phyloP scores from a whole-genome alignment of 306 rosid genomes.

The Corylus avellana region DNA sequence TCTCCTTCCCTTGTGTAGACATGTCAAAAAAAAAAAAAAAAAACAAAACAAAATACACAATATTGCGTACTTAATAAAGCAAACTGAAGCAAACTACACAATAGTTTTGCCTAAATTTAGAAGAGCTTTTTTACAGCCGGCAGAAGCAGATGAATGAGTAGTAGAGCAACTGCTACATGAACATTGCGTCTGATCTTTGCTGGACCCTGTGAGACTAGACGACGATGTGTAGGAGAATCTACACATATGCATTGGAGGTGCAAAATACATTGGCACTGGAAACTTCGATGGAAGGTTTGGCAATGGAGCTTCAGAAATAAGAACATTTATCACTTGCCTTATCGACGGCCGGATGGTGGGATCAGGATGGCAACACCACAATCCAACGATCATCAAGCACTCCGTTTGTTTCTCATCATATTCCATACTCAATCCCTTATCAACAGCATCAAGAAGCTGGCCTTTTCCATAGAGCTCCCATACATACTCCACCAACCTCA shows the following conservation, averaged over 20 bases:
- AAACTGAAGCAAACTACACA: background rate
- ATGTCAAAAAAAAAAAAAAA: too few relatives aligned
- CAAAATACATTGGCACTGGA: slow-evolving; percentile 64
- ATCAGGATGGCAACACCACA: slow-evolving; percentile 85
- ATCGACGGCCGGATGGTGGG: slow-evolving; percentile 53
- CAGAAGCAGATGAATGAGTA: slow-evolving; percentile 48
- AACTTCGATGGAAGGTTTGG: slow-evolving; percentile 60
- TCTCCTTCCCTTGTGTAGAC: too few relatives aligned
- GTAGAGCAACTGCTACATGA: slow-evolving; percentile 35
- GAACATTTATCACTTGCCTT: slow-evolving; percentile 64
- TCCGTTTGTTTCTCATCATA: slow-evolving; percentile 52
- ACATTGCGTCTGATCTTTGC: slow-evolving; percentile 34
- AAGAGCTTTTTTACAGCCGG: slow-evolving; percentile 49
- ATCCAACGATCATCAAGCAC: slow-evolving; percentile 55
- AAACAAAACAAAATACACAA: too few relatives aligned
- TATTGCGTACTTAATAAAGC: too few relatives aligned
- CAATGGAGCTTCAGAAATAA: slow-evolving; percentile 45
- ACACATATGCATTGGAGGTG: slow-evolving; percentile 51
- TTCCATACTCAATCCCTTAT: slow-evolving; percentile 36
- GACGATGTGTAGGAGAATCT: slow-evolving; percentile 49
- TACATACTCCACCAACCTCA: slow-evolving; percentile 68
- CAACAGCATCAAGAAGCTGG: slow-evolving; percentile 46
- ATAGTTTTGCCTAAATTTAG: slow-evolving; percentile 13
- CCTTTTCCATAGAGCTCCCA: slow-evolving; percentile 74
- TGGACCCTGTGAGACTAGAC: slow-evolving; percentile 28